Evolutionary conservation across 2,329 filamentous ascomycete genomes (phyloP), one percentile per base, ranked within the genome.

Genomic region (Ciborinia camelliae): DNA sequence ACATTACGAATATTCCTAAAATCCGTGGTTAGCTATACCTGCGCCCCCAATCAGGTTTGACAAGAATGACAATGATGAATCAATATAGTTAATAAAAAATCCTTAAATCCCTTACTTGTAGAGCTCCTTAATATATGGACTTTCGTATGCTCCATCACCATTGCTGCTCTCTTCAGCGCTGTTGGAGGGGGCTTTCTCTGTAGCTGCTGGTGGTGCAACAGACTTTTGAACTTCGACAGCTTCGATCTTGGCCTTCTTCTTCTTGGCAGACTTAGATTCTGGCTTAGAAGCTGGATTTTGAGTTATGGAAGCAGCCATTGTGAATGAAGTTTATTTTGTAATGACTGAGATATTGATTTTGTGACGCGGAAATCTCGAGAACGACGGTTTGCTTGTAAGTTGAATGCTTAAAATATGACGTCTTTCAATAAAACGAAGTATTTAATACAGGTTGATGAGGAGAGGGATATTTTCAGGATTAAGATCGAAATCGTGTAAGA

Each of bases 1-100:
- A 95, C 81, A 78, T 95, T 96, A 75, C 94, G 92, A 73, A 97
- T 90, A 78, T 86, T 92, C 83, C 92, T 97, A 67, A 52, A 66
- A 20, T 15, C n/a, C 54, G 23, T 52, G 72, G 32, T 63, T 50
- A 63, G 62, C 43, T 50, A 26, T n/a, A 23, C 28, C 10, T 26
- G 28, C 14, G 18, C 7, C 37, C 37, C 9, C 26, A 43, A 23
- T 9, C 57, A 23, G 6, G 7, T n/a, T 18, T n/a, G 57, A 26
- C 54, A 43, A 43, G 28, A 37, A 50, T 43, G 14, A 3, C 26
- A 45, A 53, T 26, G 30, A 23, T 61, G 32, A 8, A 48, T 10
- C 60, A 70, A 67, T 62, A 14, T 7, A 58, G 45, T 23, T 54
- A 7, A 1, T 23, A 23, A 14, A 32, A 47, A n/a, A 30, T 12